Evolutionary conservation across 352 stramenopile species (phyloP).

Genomic region (Pythium volutum): DNA sequence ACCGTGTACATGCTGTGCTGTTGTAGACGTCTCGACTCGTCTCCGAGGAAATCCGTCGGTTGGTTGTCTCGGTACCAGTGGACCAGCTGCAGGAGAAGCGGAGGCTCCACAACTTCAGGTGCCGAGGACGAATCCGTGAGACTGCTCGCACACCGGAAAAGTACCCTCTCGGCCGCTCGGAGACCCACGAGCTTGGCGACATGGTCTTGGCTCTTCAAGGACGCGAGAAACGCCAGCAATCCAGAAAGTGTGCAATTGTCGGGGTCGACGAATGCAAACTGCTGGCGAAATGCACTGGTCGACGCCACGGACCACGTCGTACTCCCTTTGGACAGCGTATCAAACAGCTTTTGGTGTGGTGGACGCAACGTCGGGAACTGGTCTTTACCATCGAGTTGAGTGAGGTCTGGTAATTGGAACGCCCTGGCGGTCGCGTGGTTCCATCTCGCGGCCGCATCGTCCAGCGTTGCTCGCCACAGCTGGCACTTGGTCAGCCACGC

Average conservation of each 20-base stretch:
- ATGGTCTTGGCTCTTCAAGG: background rate
- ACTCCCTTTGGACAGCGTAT: background rate
- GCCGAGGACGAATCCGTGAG: background rate
- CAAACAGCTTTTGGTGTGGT: slow-evolving; percentile 2
- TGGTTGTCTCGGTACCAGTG: slow-evolving; percentile 5
- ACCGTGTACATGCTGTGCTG: slow-evolving; percentile 5
- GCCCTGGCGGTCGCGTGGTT: background rate
- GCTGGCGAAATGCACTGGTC: background rate
- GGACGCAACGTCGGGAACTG: background rate
- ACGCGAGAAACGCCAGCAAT: background rate
- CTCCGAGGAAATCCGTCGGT: background rate
- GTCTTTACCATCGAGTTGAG: background rate
- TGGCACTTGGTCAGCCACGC: slow-evolving; percentile 4
- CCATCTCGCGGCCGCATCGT: background rate
- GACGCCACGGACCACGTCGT: background rate
- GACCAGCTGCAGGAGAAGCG: background rate
- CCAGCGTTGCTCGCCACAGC: background rate
- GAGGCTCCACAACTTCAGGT: too few relatives aligned
- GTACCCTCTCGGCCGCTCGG: background rate
- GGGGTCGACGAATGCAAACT: background rate
- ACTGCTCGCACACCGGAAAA: background rate
- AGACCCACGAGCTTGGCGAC: background rate
- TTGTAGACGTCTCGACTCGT: slow-evolving; percentile 1
- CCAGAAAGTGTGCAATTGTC: background rate
- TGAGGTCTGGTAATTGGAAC: background rate